phyloP scores from a whole-genome alignment of 352 stramenopile genomes.

The Blastocystis hominis region DNA sequence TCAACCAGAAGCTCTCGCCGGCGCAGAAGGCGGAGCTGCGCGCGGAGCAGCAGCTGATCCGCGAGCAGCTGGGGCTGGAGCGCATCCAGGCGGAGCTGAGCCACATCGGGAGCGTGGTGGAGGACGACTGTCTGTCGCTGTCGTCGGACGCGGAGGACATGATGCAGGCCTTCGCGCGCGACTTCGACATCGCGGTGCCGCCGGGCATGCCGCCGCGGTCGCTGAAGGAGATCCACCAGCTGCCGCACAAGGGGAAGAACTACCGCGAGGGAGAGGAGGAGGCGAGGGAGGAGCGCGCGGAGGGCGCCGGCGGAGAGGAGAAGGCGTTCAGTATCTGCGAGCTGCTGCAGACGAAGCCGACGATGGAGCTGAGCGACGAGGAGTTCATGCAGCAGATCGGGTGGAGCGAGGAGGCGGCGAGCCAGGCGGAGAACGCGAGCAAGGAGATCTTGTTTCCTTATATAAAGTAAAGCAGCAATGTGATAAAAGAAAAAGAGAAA shows the following conservation, averaged over 20 bases:
- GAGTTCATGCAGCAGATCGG: constrained; percentile 49
- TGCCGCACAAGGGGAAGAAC: constrained; percentile 45
- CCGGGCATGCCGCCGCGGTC: constrained; percentile 2
- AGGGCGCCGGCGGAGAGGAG: background rate
- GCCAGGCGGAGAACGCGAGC: background rate
- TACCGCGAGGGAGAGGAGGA: background rate
- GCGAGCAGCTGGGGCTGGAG: constrained; percentile 16
- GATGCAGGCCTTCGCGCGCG: background rate
- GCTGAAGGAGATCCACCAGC: constrained; percentile 52
- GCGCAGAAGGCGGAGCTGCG: background rate
- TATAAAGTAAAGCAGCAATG: background rate
- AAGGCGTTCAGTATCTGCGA: constrained; percentile 14
- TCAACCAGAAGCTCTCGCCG: background rate
- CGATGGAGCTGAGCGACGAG: background rate
- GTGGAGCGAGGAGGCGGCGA: constrained; percentile 13
- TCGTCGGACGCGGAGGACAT: background rate
- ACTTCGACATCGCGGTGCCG: constrained; percentile 12
- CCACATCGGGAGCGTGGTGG: constrained; percentile 26
- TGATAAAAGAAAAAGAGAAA: too few species aligned
- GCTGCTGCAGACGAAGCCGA: background rate
- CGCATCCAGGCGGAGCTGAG: constrained; percentile 17
- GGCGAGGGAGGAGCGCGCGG: background rate
- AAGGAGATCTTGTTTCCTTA: constrained; percentile 41
- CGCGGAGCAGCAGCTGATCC: constrained; percentile 18
- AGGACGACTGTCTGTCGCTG: constrained; percentile 37